Evolutionary conservation across 345 rosid genomes (phyloP), one percentile per base, ranked within the genome.

Genomic region (Pugionium cornutum): DNA sequence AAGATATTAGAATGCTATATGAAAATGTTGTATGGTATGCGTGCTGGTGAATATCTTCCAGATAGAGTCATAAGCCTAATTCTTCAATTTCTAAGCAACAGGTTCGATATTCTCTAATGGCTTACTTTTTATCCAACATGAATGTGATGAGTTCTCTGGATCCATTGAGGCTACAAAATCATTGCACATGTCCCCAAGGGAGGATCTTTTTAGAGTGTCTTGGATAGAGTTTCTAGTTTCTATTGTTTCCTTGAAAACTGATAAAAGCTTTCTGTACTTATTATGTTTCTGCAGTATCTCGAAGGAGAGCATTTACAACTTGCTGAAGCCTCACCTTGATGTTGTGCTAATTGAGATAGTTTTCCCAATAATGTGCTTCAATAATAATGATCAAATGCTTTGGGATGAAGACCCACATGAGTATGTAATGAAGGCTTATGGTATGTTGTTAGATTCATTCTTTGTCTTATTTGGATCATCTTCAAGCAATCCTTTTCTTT

Each of bases 321-420:
- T 91, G 76, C 79, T 95, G 79, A 96, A 87, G 75, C 98, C 89
- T 36, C 84, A 76, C 37, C 92, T 95, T 64, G 84, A 87, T 66
- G 81, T 82, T 75, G 96, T 95, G 58, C 90, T 95, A 26, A 89
- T 89, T 77, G 94, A 95, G 75, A 84, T 95, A 68, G 88, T 95
- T 71, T 95, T 91, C 58, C 99, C 99, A 36, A 87, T 95, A 27
- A 87, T 91, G 97, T 95, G 99, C 80, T 95, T 95, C 81, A 89
- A 71, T 81, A 97, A 91, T 78, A 81, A 82, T 79, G 99, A 95
- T 82, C 98, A 95, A 81, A 83, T 86, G 78, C 99, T 95, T 67
- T 95, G 99, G 99, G 99, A 91, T 57, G 99, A 95, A 82, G 99
- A 95, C 66, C 98, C 99, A 1, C 98, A 95, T 61, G 99, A 95